Percentiles rank a stretch among this genome's conserved stretches.
phyloP scores from a whole-genome alignment of 2,329 filamentous ascomycete genomes.

The Purpureocillium takamizusanense region DNA sequence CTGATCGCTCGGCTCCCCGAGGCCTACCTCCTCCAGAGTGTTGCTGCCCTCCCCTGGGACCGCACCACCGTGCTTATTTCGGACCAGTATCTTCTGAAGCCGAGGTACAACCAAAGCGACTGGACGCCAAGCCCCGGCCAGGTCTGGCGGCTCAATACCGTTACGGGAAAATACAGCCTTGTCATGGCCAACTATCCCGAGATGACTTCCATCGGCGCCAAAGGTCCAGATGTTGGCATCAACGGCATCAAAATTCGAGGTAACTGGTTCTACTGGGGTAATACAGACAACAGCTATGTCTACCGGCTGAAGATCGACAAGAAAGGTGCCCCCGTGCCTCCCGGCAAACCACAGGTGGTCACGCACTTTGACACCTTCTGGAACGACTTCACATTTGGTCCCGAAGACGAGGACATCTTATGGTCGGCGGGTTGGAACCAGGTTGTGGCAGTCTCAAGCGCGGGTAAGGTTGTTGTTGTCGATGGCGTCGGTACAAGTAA shows the following conservation, averaged over 20 bases:
- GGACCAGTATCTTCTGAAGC: neutral
- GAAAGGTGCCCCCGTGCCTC: neutral
- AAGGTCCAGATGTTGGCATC: neutral
- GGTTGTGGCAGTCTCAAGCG: too few species aligned
- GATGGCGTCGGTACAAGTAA: neutral
- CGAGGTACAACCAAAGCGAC: too few species aligned
- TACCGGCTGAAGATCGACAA: neutral
- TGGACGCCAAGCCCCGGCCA: neutral
- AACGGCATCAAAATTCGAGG: neutral
- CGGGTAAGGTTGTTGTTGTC: neutral
- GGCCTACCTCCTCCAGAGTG: neutral
- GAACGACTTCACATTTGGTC: neutral
- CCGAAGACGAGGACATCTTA: neutral
- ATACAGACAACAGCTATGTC: neutral
- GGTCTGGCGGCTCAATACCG: neutral
- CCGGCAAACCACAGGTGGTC: neutral
- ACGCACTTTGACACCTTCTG: neutral
- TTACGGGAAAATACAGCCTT: neutral
- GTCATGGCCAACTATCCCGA: neutral
- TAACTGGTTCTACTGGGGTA: neutral
- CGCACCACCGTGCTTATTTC: neutral
- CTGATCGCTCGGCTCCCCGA: neutral
- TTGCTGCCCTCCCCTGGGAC: neutral
- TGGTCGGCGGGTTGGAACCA: neutral
- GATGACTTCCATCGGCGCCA: neutral